Conservation (phyloP, 306 rosid species). For the Citrullus colocynthis region DNA sequence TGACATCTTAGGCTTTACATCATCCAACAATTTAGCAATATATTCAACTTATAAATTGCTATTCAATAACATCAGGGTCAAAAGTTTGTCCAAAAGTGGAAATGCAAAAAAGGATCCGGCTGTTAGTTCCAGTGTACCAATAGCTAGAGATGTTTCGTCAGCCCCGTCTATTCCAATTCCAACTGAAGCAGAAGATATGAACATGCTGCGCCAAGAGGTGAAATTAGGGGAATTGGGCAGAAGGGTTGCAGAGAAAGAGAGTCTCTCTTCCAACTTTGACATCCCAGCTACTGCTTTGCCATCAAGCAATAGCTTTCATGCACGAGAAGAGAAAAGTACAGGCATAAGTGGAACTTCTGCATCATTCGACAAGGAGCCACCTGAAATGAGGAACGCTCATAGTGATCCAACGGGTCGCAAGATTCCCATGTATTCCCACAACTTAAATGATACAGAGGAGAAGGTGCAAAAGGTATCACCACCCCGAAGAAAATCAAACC, state of each 20-base stretch:
- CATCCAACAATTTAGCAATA: neutral
- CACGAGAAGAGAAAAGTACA: conserved; percentile 48
- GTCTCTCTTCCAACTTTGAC: conserved; percentile 43
- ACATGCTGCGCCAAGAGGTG: conserved; percentile 52
- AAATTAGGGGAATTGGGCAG: conserved; percentile 40
- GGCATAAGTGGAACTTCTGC: conserved; percentile 19
- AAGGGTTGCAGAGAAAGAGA: conserved; percentile 56
- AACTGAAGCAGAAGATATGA: conserved; percentile 36
- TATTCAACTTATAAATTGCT: conserved; percentile 15
- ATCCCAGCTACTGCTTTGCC: conserved; percentile 35
- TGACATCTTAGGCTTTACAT: conserved; percentile 5
- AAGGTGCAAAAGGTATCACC: conserved; percentile 82
- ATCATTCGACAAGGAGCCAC: conserved; percentile 43
- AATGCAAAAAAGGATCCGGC: conserved; percentile 77
- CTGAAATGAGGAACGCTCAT: conserved; percentile 42
- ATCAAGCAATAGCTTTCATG: conserved; percentile 29
- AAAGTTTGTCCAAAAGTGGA: conserved; percentile 86
- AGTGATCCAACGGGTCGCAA: conserved; percentile 45
- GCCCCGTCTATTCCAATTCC: conserved; percentile 38
- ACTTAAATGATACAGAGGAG: conserved; percentile 40
- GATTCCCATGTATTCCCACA: conserved; percentile 39
- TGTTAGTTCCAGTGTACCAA: conserved; percentile 28
- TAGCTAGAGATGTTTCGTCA: conserved; percentile 48
- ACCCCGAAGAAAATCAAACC: conserved; percentile 57
- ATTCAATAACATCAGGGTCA: conserved; percentile 51